phyloP scores from a whole-genome alignment of 768 basidiomycete species.

The Auricularia sp. region DNA sequence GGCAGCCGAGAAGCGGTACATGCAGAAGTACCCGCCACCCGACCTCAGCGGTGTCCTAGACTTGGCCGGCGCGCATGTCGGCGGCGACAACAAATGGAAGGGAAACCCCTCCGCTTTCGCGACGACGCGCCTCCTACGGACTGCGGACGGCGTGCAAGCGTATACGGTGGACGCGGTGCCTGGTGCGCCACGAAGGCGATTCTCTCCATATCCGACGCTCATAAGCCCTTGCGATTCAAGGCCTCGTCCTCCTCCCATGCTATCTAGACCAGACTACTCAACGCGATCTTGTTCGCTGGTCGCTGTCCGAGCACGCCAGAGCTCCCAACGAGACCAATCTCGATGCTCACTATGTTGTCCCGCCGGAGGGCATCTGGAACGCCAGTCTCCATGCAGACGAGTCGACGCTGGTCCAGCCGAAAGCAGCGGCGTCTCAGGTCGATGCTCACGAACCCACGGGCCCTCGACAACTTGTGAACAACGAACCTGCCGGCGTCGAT shows the following conservation, averaged over 20 bases:
- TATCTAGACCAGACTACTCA: slow-evolving; percentile 59
- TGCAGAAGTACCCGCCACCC: slow-evolving; percentile 68
- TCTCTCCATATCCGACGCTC: background rate
- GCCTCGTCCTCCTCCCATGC: slow-evolving; percentile 74
- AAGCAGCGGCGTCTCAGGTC: slow-evolving; percentile 23
- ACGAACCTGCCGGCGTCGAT: slow-evolving; percentile 51
- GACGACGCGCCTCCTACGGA: slow-evolving; percentile 21
- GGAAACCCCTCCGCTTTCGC: slow-evolving; percentile 33
- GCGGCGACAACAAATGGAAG: slow-evolving; percentile 36
- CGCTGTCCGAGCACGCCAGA: slow-evolving; percentile 64
- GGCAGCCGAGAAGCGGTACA: slow-evolving; percentile 70
- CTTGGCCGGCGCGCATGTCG: slow-evolving; percentile 40
- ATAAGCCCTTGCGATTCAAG: slow-evolving; percentile 30
- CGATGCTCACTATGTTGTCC: slow-evolving; percentile 75
- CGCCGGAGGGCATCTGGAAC: slow-evolving; percentile 70
- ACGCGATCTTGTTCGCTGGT: slow-evolving; percentile 57
- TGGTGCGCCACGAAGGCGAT: background rate
- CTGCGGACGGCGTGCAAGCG: slow-evolving; percentile 9
- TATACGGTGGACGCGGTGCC: slow-evolving; percentile 5
- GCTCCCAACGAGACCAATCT: slow-evolving; percentile 84
- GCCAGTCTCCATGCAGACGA: slow-evolving; percentile 26
- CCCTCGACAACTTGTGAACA: slow-evolving; percentile 60
- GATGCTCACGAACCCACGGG: slow-evolving; percentile 28
- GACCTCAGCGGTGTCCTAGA: slow-evolving; percentile 64
- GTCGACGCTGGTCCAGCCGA: slow-evolving; percentile 36